Percentiles rank a stretch among this genome's conserved stretches.
Evolutionary conservation across 2,329 filamentous ascomycete species (phyloP).

Genomic region (Beauveria varroae): DNA sequence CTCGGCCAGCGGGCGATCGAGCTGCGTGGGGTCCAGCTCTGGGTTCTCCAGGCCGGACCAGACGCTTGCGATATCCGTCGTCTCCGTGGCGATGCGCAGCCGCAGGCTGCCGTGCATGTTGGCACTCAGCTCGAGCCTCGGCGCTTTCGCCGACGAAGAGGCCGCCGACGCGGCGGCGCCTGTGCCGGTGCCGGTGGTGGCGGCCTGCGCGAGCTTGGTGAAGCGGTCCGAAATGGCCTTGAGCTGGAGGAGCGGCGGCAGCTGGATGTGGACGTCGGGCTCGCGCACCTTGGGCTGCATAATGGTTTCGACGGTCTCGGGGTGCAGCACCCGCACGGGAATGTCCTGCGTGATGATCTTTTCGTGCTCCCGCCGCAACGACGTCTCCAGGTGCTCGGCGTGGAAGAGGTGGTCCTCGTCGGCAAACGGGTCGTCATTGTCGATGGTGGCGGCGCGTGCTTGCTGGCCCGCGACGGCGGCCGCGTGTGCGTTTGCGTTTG

Average conservation of each 20-base stretch:
- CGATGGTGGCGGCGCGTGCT: constrained; percentile 14
- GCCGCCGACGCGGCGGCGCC: not conserved
- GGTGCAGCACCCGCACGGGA: constrained; percentile 82
- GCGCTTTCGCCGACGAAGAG: constrained; percentile 26
- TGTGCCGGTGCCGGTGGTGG: not conserved
- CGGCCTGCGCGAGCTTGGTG: constrained; percentile 66
- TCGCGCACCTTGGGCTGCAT: constrained; percentile 88
- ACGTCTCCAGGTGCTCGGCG: constrained; percentile 47
- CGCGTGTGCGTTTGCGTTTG: constrained; percentile 24
- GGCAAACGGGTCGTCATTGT: constrained; percentile 31
- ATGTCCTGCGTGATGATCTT: constrained; percentile 94
- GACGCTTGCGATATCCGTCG: constrained; percentile 73
- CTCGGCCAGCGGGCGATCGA: constrained; percentile 64
- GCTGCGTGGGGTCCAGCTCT: constrained; percentile 69
- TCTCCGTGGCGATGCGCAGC: constrained; percentile 74
- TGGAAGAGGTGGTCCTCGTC: constrained; percentile 40
- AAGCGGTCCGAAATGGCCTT: constrained; percentile 95
- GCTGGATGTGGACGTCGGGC: constrained; percentile 86
- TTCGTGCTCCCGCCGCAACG: constrained; percentile 64
- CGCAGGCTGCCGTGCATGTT: constrained; percentile 90
- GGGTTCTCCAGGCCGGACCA: constrained; percentile 87
- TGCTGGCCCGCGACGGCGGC: constrained; percentile 19
- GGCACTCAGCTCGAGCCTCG: constrained; percentile 77
- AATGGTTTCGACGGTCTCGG: constrained; percentile 79
- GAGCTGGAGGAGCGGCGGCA: constrained; percentile 79